phyloP scores from a whole-genome alignment of 78 protist species.

The Andalucia godoyi region DNA sequence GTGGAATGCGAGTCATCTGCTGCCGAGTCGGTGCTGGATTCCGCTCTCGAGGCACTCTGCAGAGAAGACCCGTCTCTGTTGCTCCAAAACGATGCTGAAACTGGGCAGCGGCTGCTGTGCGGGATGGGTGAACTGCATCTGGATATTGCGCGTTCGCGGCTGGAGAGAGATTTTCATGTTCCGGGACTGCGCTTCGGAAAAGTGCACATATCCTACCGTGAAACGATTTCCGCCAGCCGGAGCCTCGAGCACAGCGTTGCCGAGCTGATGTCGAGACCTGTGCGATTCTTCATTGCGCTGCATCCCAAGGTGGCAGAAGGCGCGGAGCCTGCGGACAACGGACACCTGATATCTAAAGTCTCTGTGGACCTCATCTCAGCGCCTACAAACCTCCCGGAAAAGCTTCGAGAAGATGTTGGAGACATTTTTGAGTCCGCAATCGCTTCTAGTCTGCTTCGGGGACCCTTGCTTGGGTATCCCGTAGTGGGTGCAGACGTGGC shows the following conservation, averaged over 20 bases:
- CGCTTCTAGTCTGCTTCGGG: not conserved
- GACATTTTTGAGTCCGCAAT: not conserved
- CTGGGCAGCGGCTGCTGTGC: constrained; percentile 29
- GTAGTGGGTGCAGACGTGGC: not conserved
- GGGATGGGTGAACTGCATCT: constrained; percentile 86
- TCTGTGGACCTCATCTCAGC: no score
- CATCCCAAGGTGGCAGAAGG: not conserved
- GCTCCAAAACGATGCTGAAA: not conserved
- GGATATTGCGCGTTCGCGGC: constrained; percentile 38
- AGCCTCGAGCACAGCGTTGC: not conserved
- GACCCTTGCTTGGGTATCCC: not conserved
- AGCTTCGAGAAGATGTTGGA: no score
- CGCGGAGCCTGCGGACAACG: not conserved
- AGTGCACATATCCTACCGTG: constrained; percentile 28
- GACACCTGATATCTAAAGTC: not conserved
- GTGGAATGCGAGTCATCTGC: not conserved
- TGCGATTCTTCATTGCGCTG: not conserved
- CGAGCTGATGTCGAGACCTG: not conserved
- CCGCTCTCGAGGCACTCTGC: not conserved
- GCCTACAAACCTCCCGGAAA: no score
- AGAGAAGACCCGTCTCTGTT: constrained; percentile 16
- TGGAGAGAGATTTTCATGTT: constrained; percentile 35
- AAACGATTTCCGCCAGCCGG: not conserved
- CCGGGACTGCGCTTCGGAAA: constrained; percentile 15
- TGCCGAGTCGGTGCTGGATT: not conserved